These are phyloP conservation scores for Calonectria pauciramosa DNA, from an alignment of 2,329 filamentous ascomycete genomes.

Conservation along the genomic window DNA sequence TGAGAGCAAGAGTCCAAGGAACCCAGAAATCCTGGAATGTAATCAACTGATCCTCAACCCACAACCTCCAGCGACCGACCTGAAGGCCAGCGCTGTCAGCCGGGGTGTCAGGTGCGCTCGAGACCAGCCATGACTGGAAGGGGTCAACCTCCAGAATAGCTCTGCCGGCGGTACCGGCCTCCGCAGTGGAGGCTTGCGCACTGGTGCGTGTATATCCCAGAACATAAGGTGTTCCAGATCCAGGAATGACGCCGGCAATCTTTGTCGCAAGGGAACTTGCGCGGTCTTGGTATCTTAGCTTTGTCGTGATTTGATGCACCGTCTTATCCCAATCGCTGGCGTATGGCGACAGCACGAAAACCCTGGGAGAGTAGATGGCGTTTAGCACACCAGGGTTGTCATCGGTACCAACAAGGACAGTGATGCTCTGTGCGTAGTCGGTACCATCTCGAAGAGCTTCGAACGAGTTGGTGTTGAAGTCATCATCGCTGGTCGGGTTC, in stretches of 20 bases:
- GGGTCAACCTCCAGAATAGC: slow-evolving; percentile 32
- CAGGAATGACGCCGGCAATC: slow-evolving; percentile 25
- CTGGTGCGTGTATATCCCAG: slow-evolving; percentile 31
- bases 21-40: slow-evolving; percentile 32
- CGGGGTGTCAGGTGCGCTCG: neutral
- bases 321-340: neutral
- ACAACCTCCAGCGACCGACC: slow-evolving; percentile 35
- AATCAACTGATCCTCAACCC: slow-evolving; percentile 36
- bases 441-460: slow-evolving; percentile 31
- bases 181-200: slow-evolving; percentile 1
- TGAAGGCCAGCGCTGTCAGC: neutral
- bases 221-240: neutral
- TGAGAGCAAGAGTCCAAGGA: neutral
- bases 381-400: slow-evolving; percentile 20
- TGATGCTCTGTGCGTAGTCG: slow-evolving; percentile 10
- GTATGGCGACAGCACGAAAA: slow-evolving; percentile 36
- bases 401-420: slow-evolving; percentile 23
- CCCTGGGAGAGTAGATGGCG: slow-evolving; percentile 25
- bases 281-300: slow-evolving; percentile 21
- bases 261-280: slow-evolving; percentile 9
- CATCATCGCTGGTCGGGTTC: slow-evolving; percentile 4
- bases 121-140: slow-evolving; percentile 16
- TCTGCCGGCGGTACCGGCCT: slow-evolving; percentile 12
- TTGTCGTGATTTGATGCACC: slow-evolving; percentile 4
- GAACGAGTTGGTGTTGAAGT: slow-evolving; percentile 22